Base-by-base conservation (phyloP, 208 protist genomes). In the Wallacemonas sp. region DNA sequence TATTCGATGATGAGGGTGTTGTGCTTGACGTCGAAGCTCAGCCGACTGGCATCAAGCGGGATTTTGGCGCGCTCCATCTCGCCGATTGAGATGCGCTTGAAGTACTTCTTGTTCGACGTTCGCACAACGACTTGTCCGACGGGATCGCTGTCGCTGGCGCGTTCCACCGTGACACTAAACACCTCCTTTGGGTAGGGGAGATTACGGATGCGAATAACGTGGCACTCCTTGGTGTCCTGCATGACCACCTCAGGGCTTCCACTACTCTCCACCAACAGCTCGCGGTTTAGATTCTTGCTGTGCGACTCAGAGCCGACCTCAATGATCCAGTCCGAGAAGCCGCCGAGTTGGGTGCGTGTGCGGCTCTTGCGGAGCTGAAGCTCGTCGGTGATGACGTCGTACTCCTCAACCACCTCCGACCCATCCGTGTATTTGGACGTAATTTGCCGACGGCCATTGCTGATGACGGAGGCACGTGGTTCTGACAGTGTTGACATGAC, bases 101-200 rank as follows among this genome's bases (percentile, higher is more conserved):
- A 98, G 55, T 98, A 98, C 76, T 98, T 98, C 57, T 96, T 97
- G 80, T 98, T 98, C n/a, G 72, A 83, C 11, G 97, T 98, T 21
- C 94, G 87, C 39, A 98, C 87, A 0, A 98, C 92, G 56, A 98
- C 90, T 73, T 93, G 82, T 14, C 86, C 87, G 1, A 92, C 58
- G 24, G 70, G 38, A 39, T 88, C 71, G 5, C 60, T 44, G 6
- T 74, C 63, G 6, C 69, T 58, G 2, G 54, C 39, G 16, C 69
- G 55, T 58, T 98, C 95, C 2, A 98, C 72, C 1, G 76, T 68
- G 12, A 98, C 76, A 12, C 68, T 67, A 66, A 94, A 98, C 23
- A 90, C 81, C 0, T 96, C 81, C 61, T 78, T 87, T 1, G 88
- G 67, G 78, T 98, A 98, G 16, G 88, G 87, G 30, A 98, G 67